Base-by-base conservation (phyloP, 139 green algal species). In the Spirogloea muscicola region DNA sequence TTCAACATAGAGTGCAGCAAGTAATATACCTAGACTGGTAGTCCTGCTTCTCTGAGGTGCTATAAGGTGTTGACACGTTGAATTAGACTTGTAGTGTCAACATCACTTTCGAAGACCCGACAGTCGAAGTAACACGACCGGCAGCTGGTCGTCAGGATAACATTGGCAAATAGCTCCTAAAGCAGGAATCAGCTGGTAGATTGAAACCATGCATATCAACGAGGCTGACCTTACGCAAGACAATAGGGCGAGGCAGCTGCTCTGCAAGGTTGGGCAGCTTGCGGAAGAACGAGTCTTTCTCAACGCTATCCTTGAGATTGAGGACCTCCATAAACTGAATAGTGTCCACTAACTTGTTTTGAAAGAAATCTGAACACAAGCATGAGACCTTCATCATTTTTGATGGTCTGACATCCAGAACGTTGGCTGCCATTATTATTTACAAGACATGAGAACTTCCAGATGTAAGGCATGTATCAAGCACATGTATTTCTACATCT, bases 301-400 rank as follows among this genome's bases (percentile, higher is more conserved):
- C 86, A 27, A 67, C 52, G 44, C 63, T 72, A 46, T 89, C 86
- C 68, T 89, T 90, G 49, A 91, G 41, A 18, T 84, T 80, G 34
- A 99, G 89, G 51, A 93, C 91, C 64, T 98, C 91, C 85, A 99
- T 86, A 80, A 97, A 97, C 1, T 75, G 79, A 27, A 96, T 87
- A 7, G 89, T 89, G 42, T 97, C 90, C 51, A 96, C 89, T 44
- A 97, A 82, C 66, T 91, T 84, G 84, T 94, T 97, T 72, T 90
- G 85, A 37, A 98, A 86, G 67, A 95, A 95, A n/a, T 67, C 69
- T 79, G 64, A 76, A 86, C 66, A 91, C 86, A 4, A 86, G 83
- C 34, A 96, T 57, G 21, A 68, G 21, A 64, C 55, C 10, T 16
- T 41, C 29, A 10, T 29, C n/a, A 55, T n/a, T 81, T 18, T 25